phyloP scores from a whole-genome alignment of 305 asterid genomes.

The Fraxinus xanthoxyloides region DNA sequence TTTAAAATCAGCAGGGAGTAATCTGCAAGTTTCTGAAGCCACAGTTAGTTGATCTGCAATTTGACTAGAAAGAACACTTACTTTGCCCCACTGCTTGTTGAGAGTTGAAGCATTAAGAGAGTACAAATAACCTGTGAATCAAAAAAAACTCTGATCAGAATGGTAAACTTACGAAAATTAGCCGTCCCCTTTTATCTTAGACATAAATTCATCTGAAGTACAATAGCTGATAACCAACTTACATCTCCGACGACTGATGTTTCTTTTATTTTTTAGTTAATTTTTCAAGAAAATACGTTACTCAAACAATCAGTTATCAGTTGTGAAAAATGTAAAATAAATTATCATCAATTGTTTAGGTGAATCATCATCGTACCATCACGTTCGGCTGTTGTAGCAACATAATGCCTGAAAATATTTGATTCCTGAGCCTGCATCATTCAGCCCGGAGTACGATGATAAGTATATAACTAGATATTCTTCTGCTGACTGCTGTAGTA shows the following conservation, averaged over 20 bases:
- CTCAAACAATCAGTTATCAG: background rate
- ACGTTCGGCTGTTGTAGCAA: constrained; percentile 83
- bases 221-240: background rate
- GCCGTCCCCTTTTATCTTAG: background rate
- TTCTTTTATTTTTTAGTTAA: background rate
- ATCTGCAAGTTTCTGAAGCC: background rate
- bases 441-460: constrained; percentile 20
- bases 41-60: background rate
- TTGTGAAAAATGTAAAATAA: background rate
- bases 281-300: background rate
- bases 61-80: constrained; percentile 30
- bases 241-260: background rate
- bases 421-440: constrained; percentile 65
- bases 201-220: background rate
- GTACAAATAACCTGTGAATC: constrained; percentile 73
- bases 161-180: background rate
- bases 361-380: constrained; percentile 54
- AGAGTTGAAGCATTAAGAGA: constrained; percentile 87
- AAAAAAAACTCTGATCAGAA: background rate
- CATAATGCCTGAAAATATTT: constrained; percentile 77
- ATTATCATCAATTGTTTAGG: background rate
- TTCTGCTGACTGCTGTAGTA: constrained; percentile 6
- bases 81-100: constrained; percentile 79
- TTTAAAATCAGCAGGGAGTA: background rate
- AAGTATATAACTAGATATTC: constrained; percentile 19